Evolutionary conservation across 768 basidiomycete species (phyloP), one percentile per base, ranked within the genome.

Genomic region (Pilatotrama ljubarskyi): DNA sequence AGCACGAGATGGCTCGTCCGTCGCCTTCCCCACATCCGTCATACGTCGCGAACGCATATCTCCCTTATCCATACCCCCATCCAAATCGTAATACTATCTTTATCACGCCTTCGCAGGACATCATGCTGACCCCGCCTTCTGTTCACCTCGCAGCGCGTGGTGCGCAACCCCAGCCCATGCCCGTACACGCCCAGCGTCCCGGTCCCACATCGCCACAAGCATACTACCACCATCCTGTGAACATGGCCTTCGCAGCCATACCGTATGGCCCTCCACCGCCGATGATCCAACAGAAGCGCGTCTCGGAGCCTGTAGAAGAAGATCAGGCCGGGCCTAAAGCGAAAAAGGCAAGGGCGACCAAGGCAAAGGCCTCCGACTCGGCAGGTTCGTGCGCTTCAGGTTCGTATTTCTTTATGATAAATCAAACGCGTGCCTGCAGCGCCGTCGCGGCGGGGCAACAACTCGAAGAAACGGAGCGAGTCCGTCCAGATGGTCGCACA

Each of bases 391-490:
- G 29, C 40, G 25, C 37, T 46, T 49, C n/a, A 24, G 38, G 55
- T 41, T 44, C 42, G 40, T 20, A 41, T 3, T 18, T 37, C 36
- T 14, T 26, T 17, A 11, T 9, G 32, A 18, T 36, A 17, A 48
- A 51, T 20, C 42, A 29, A 18, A 37, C 29, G 10, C 37, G 18
- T 26, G 43, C 50, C 24, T 55, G 22, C 64, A 55, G 69, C 62
- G 15, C 63, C 82, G 44, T 83, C 85, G 38, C 85, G 84, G 74
- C 84, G 87, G 64, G 88, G 86, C 42, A 86, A 85, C 65, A 87
- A 80, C 62, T 76, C 84, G 52, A 89, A 86, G 77, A 90, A 88
- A 73, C 86, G 88, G 58, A 85, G 74, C 62, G 88, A 90, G 58
- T 84, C 85, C 24, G 86, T 84, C 1, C 82, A 84, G 65, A 83